A percentile compares a stretch with the other conserved stretches of the same genome.
Evolutionary conservation across 2,329 filamentous ascomycete species (phyloP).

Genomic region (Aspergillus piperis): DNA sequence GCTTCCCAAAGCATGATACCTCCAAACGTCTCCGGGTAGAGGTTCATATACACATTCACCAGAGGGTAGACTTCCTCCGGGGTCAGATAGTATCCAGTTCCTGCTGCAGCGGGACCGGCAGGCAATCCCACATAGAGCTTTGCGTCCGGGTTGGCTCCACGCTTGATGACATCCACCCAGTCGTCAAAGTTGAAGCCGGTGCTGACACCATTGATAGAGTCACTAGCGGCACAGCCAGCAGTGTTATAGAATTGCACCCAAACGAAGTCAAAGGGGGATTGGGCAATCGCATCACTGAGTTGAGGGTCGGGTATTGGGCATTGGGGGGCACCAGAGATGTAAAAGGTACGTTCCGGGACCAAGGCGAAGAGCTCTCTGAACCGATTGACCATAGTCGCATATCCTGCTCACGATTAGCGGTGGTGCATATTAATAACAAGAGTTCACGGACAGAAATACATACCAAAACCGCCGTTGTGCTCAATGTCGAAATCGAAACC

Average conservation of each 20-base stretch:
- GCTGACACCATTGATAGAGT: constrained; percentile 38
- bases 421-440: background rate
- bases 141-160: constrained; percentile 43
- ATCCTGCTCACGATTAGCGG: constrained; percentile 35
- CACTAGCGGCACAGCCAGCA: constrained; percentile 50
- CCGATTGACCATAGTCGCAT: constrained; percentile 50
- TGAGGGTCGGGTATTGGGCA: constrained; percentile 52
- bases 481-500: constrained; percentile 57
- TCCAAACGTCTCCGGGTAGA: constrained; percentile 51
- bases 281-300: constrained; percentile 48
- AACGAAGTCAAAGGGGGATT: constrained; percentile 54
- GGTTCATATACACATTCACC: constrained; percentile 45
- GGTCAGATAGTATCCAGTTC: constrained; percentile 48
- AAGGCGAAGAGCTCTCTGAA: constrained; percentile 46
- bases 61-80: constrained; percentile 50
- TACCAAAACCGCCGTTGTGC: constrained; percentile 34
- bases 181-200: constrained; percentile 49
- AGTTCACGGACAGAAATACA: background rate
- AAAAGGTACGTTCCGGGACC: constrained; percentile 44
- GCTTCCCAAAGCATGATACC: constrained; percentile 64
- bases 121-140: constrained; percentile 59
- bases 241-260: constrained; percentile 62
- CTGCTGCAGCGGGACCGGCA: constrained; percentile 34
- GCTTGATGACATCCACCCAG: constrained; percentile 47
- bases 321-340: constrained; percentile 57